These are phyloP conservation scores for Fusarium oligoseptatum DNA, from an alignment of 2,329 filamentous ascomycete genomes.

Conservation along the genomic window DNA sequence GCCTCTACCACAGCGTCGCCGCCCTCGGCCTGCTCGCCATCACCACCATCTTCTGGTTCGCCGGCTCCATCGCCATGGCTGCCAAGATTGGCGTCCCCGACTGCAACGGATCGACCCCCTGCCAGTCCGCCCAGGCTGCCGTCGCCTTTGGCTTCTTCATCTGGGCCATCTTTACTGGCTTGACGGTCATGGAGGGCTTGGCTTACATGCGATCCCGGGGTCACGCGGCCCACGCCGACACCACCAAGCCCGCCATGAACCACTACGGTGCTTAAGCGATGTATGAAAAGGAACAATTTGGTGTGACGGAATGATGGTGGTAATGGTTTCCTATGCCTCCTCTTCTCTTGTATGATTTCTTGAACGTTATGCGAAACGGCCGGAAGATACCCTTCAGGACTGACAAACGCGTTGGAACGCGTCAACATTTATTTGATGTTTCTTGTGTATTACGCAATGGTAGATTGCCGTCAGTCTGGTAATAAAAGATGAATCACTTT, in stretches of 20 bases:
- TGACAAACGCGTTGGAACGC: constrained; percentile 20
- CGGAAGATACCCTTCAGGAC: constrained; percentile 41
- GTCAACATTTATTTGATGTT: constrained; percentile 12
- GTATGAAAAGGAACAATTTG: background rate
- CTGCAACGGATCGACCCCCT: constrained; percentile 67
- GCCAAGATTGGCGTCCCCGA: constrained; percentile 70
- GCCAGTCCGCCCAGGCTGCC: constrained; percentile 72
- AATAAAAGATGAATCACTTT: constrained; percentile 10
- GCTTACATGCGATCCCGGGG: constrained; percentile 58
- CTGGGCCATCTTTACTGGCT: constrained; percentile 65
- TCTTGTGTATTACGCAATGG: constrained; percentile 14
- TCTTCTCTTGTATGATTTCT: constrained; percentile 1
- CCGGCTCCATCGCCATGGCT: constrained; percentile 83
- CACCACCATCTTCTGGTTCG: constrained; percentile 92
- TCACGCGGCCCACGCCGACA: constrained; percentile 48
- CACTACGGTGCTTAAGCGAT: constrained; percentile 27
- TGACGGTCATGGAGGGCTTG: constrained; percentile 62
- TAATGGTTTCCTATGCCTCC: constrained; percentile 7
- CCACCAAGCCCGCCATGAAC: constrained; percentile 40
- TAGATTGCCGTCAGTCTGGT: constrained; percentile 1
- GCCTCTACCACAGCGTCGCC: constrained; percentile 72
- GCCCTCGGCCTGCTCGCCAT: constrained; percentile 77
- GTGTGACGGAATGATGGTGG: constrained; percentile 6
- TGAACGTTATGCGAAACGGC: constrained; percentile 37
- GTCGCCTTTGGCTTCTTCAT: constrained; percentile 76